Evolutionary conservation across 345 rosid species (phyloP).

Genomic region (Salix exigua): DNA sequence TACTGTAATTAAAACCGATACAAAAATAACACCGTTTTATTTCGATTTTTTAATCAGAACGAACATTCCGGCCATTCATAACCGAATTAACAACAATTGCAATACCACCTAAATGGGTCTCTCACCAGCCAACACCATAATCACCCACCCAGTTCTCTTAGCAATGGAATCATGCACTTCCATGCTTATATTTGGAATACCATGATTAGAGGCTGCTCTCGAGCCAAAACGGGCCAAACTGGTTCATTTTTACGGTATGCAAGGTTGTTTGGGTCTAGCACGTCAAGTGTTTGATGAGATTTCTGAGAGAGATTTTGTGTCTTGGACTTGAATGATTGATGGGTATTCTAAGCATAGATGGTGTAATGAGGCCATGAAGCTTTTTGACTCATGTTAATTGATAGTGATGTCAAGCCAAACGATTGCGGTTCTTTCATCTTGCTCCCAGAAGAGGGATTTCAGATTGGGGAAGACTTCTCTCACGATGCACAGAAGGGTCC

Average conservation of each 20-base stretch:
- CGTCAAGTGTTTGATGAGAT: no score
- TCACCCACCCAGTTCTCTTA: constrained; percentile 36
- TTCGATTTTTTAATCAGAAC: no score
- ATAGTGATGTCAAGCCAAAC: constrained; percentile 31
- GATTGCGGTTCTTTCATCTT: constrained; percentile 33
- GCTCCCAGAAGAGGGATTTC: constrained; percentile 33
- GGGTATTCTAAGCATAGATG: constrained; percentile 20
- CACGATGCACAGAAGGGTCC: no score
- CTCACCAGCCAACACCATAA: constrained; percentile 28
- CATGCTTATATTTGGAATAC: constrained; percentile 45
- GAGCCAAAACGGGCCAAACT: no score
- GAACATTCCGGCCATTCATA: no score
- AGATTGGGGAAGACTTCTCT: constrained; percentile 21
- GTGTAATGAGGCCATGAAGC: constrained; percentile 23
- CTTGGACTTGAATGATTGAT: constrained; percentile 48
- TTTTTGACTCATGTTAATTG: constrained; percentile 33
- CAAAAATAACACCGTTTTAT: no score
- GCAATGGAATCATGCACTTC: constrained; percentile 34
- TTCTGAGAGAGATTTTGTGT: constrained; percentile 29
- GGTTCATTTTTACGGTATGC: no score
- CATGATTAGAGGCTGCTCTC: constrained; percentile 37
- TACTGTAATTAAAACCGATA: no score
- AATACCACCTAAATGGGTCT: constrained; percentile 32
- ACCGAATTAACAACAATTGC: no score
- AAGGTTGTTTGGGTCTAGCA: no score